Conservation (phyloP, 257 asterid species). For the Solanum medicagineum region DNA sequence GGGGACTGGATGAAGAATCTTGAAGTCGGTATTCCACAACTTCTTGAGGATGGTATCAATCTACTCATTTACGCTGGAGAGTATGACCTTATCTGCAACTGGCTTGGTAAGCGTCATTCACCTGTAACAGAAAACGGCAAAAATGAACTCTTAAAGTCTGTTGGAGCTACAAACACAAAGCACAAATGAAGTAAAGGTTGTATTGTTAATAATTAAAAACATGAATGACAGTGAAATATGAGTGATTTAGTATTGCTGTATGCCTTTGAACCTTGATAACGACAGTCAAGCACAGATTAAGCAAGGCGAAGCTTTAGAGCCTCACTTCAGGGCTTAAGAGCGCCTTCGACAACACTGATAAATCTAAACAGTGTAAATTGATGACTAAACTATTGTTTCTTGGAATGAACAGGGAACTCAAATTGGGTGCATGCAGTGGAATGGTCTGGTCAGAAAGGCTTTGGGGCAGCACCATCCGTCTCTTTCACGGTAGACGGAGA, state of each 20-base stretch:
- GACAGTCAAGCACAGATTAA: not conserved
- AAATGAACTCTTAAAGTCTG: not conserved
- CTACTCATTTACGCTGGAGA: slow-evolving; percentile 59
- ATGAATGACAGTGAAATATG: too few relatives aligned
- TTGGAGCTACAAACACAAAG: not conserved
- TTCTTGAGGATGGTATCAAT: slow-evolving; percentile 50
- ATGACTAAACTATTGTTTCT: not conserved
- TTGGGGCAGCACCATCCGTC: slow-evolving; percentile 15
- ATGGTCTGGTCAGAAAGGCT: slow-evolving; percentile 49
- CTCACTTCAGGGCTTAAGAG: not conserved
- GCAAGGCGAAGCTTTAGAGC: not conserved
- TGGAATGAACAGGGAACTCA: slow-evolving; percentile 44
- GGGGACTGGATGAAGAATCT: slow-evolving; percentile 41
- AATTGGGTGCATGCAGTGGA: slow-evolving; percentile 56
- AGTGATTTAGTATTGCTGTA: too few relatives aligned
- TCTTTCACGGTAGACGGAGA: slow-evolving; percentile 37
- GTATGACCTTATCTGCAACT: slow-evolving; percentile 67
- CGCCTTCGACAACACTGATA: not conserved
- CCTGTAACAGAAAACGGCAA: not conserved
- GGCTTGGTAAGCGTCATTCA: slow-evolving; percentile 40
- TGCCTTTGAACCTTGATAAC: too few relatives aligned
- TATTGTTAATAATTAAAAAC: too few relatives aligned
- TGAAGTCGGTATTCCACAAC: slow-evolving; percentile 35
- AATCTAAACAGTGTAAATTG: not conserved
- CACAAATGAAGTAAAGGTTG: not conserved